Conservation (phyloP, 108 stramenopile genomes). For the Fragilaria radians region DNA sequence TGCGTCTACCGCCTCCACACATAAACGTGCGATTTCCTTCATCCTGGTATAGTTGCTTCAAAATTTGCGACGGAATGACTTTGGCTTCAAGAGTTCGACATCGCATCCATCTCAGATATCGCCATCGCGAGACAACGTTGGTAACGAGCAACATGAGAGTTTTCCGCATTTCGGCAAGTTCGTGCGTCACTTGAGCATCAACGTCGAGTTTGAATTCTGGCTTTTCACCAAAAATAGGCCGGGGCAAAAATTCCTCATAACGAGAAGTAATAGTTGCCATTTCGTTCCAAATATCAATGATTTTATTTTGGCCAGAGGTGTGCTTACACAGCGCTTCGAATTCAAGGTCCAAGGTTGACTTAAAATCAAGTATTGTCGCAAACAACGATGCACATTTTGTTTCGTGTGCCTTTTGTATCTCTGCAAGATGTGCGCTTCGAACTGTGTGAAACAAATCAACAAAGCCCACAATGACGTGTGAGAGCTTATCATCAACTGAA, state of each 20-base stretch:
- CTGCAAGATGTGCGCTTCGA: not conserved
- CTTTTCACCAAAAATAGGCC: not conserved
- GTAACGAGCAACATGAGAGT: not conserved
- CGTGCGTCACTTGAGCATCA: not conserved
- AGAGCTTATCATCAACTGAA: not conserved
- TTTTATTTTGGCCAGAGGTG: not conserved
- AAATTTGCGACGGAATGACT: not conserved
- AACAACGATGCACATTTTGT: not conserved
- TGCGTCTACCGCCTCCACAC: conserved; percentile 41
- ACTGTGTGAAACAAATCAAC: not conserved
- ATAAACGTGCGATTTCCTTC: not conserved
- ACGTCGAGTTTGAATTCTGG: not conserved
- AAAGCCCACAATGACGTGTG: not conserved
- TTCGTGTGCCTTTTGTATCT: not conserved
- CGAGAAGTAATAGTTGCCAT: not conserved
- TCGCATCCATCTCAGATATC: not conserved
- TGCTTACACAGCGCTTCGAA: not conserved
- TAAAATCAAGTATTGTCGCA: not conserved
- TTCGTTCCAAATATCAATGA: not conserved
- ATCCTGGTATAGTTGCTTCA: not conserved
- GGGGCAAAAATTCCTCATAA: not conserved
- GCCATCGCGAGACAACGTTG: conserved; percentile 3
- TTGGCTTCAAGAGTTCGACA: not conserved
- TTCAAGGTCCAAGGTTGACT: not conserved
- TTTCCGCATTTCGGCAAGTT: not conserved